Conservation (phyloP, 192 early-diverging fungal genomes). For the Coemansia sp. region DNA sequence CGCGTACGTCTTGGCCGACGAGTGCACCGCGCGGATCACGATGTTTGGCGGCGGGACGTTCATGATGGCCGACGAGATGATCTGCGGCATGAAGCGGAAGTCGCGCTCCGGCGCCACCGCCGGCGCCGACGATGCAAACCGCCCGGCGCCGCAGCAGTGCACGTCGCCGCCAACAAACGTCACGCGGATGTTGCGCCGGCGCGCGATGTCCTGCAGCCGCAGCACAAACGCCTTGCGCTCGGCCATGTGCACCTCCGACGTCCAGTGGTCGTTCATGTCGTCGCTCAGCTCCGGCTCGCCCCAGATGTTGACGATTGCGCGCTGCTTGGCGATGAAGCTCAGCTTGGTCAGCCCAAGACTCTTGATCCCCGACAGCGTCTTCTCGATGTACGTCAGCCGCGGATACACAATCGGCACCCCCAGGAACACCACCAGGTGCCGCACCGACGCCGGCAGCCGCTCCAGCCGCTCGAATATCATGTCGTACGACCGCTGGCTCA, state of each 20-base stretch:
- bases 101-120: slow-evolving; percentile 61
- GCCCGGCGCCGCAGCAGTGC: slow-evolving; percentile 67
- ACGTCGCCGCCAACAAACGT: slow-evolving; percentile 85
- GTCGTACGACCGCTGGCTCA: slow-evolving; percentile 62
- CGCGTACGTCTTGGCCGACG: slow-evolving; percentile 57
- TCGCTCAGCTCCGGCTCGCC: slow-evolving; percentile 85
- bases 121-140: slow-evolving; percentile 57
- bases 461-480: slow-evolving; percentile 60
- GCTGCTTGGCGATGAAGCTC: slow-evolving; percentile 58
- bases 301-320: slow-evolving; percentile 62
- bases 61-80: slow-evolving; percentile 80
- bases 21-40: slow-evolving; percentile 68
- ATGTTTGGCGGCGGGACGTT: slow-evolving; percentile 76
- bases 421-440: slow-evolving; percentile 70
- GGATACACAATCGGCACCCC: slow-evolving; percentile 81
- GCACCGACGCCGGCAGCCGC: slow-evolving; percentile 40
- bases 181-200: slow-evolving; percentile 62
- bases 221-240: slow-evolving; percentile 71
- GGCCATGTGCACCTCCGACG: slow-evolving; percentile 64
- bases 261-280: slow-evolving; percentile 84
- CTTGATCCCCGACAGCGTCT: slow-evolving; percentile 61
- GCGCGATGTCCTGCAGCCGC: slow-evolving; percentile 67
- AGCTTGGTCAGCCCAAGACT: slow-evolving; percentile 59
- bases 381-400: slow-evolving; percentile 68
- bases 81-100: slow-evolving; percentile 74